These are phyloP conservation scores for Euphrasia arctica DNA, from an alignment of 305 asterid genomes.

Conservation along the genomic window DNA sequence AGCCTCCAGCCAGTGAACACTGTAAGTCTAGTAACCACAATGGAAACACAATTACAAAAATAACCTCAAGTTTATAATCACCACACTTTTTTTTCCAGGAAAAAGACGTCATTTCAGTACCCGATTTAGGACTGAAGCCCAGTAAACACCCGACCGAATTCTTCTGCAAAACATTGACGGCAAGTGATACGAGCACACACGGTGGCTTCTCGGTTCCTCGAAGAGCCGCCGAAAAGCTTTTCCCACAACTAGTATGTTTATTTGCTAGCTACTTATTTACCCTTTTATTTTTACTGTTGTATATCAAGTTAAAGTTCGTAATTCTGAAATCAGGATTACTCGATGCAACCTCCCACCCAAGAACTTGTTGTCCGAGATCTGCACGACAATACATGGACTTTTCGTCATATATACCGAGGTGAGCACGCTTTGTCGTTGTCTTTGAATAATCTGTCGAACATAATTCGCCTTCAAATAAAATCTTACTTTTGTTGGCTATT, in stretches of 20 bases:
- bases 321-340: constrained; percentile 49
- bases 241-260: constrained; percentile 60
- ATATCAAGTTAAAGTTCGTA: constrained; percentile 6
- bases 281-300: neutral
- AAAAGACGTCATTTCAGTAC: constrained; percentile 69
- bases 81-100: constrained; percentile 43
- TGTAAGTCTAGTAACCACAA: constrained; percentile 37
- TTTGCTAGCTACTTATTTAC: neutral
- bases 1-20: constrained; percentile 84
- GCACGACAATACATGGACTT: constrained; percentile 87
- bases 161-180: constrained; percentile 82
- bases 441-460: neutral
- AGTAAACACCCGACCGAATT: constrained; percentile 78
- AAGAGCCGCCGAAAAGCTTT: constrained; percentile 85
- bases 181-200: constrained; percentile 84
- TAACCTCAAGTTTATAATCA: neutral
- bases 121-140: constrained; percentile 65
- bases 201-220: constrained; percentile 95
- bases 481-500: constrained; percentile 17
- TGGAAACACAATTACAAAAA: neutral
- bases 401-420: constrained; percentile 89
- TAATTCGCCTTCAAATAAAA: neutral
- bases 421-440: constrained; percentile 21
- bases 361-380: constrained; percentile 83
- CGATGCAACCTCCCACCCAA: constrained; percentile 90